Percentiles rank a stretch among this genome's conserved stretches.
Evolutionary conservation across 495 filamentous ascomycete species (phyloP).

Genomic region (Penicillium flavigenum): DNA sequence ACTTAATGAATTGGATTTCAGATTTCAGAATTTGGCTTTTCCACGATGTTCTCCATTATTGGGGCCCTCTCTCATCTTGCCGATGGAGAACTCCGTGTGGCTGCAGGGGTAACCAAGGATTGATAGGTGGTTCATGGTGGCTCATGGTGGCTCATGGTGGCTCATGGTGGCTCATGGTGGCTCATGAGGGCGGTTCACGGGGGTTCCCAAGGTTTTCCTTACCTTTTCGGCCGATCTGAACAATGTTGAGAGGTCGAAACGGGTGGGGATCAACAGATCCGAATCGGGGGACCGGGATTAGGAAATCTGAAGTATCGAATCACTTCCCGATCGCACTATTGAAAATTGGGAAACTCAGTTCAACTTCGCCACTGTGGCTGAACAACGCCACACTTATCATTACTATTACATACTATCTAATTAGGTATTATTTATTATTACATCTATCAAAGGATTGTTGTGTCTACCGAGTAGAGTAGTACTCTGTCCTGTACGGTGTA

Average conservation of each 20-base stretch:
- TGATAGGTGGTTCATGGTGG: neutral
- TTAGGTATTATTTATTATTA: too few species aligned
- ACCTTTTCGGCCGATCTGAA: neutral
- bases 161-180: neutral
- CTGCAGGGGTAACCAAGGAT: neutral
- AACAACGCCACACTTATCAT: neutral
- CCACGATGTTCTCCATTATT: neutral
- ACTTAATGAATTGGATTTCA: neutral
- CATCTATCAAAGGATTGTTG: too few species aligned
- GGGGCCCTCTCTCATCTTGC: neutral
- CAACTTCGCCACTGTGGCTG: conserved; percentile 8
- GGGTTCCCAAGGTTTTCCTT: neutral
- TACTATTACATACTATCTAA: too few species aligned
- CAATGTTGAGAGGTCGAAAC: neutral
- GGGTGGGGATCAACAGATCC: neutral
- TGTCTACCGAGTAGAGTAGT: too few species aligned
- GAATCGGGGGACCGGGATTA: neutral
- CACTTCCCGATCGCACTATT: conserved; percentile 9
- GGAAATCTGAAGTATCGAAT: too few species aligned
- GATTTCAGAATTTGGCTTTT: too few species aligned
- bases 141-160: too few species aligned
- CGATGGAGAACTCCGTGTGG: neutral
- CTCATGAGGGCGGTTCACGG: neutral
- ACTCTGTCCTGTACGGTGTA: too few species aligned
- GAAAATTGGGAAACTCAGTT: neutral